Base-by-base conservation (phyloP, 73 alveolate species). In the Paramecium sexaurelia region DNA sequence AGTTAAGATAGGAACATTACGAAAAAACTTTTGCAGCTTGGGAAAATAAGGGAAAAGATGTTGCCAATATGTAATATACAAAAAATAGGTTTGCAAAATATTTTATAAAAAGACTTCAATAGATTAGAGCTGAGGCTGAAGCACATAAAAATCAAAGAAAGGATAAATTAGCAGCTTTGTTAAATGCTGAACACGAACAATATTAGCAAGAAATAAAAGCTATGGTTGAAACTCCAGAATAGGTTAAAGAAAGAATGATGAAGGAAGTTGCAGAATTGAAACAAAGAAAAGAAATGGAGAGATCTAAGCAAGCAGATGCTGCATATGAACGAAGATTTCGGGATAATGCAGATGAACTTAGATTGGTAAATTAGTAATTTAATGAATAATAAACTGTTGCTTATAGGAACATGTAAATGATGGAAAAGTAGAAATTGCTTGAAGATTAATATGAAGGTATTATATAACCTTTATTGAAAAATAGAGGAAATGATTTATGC, bases 401-500 rank as follows among this genome's bases (percentile, higher is more conserved):
- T 19, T 71, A 86, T 33, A 71, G 85, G 33, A 86, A 86, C 29
- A 86, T 86, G 36, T 86, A 86, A 66, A 86, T 86, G 83, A 86
- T 61, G 67, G 93, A 86, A 61, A 86, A 86, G 55, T 75, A 86
- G 71, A 86, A 61, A 61, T 35, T 86, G 56, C 55, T 57, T 4
- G 73, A 86, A 37, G 93, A 86, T 19, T 61, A 86, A 57, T 86
- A 86, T 86, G 93, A 86, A 61, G 92, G 92, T 85, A 85, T 55
- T 19, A 4, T 13, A 5, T 5, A 9, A 6, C n/a, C 33, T 27
- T 13, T 29, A 55, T n/a, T 32, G 4, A 9, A 45, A 29, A 47
- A 6, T 85, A 85, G 93, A 86, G 93, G 93, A 86, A 75, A 86
- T 86, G 93, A 57, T 86, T 66, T 86, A 86, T 57, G 93, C 93